Evolutionary conservation across 2,329 filamentous ascomycete species (phyloP).

Genomic region (Diaporthe sp.): DNA sequence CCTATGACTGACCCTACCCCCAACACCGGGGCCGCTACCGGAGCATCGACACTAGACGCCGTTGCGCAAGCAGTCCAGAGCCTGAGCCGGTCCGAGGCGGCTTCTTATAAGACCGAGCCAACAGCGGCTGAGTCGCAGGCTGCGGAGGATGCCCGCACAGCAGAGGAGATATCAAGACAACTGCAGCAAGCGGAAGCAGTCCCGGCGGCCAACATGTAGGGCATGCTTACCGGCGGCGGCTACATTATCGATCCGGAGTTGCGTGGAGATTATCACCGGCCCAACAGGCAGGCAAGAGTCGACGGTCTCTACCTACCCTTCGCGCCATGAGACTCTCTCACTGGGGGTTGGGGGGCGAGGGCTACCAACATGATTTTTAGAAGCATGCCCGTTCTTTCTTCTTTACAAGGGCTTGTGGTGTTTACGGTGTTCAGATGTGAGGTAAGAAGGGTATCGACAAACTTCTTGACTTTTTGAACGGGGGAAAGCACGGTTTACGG

Average conservation of each 20-base stretch:
- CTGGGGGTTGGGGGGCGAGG: neutral
- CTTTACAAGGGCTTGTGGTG: constrained; percentile 18
- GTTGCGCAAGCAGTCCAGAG: constrained; percentile 63
- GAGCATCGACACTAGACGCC: constrained; percentile 60
- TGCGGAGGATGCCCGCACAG: constrained; percentile 59
- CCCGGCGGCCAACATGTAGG: constrained; percentile 53
- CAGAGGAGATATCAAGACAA: constrained; percentile 69
- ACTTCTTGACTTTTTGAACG: neutral
- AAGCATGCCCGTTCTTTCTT: constrained; percentile 16
- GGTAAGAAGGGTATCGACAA: neutral
- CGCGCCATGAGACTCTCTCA: neutral
- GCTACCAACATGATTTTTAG: constrained; percentile 5
- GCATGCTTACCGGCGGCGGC: constrained; percentile 10
- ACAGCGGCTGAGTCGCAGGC: constrained; percentile 51
- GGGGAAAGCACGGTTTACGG: neutral
- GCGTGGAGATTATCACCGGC: neutral
- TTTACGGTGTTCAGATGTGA: constrained; percentile 29
- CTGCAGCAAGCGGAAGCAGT: constrained; percentile 57
- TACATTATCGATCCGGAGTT: neutral
- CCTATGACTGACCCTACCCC: constrained; percentile 41
- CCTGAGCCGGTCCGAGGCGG: constrained; percentile 35
- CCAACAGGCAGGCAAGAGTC: neutral
- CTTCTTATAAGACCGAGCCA: constrained; percentile 48
- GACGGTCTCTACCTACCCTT: neutral
- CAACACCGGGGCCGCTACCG: constrained; percentile 47